A percentile compares a stretch with the other conserved stretches of the same genome.
Evolutionary conservation across 148 eudicot species (phyloP).

Genomic region (Chenopodium formosanum): DNA sequence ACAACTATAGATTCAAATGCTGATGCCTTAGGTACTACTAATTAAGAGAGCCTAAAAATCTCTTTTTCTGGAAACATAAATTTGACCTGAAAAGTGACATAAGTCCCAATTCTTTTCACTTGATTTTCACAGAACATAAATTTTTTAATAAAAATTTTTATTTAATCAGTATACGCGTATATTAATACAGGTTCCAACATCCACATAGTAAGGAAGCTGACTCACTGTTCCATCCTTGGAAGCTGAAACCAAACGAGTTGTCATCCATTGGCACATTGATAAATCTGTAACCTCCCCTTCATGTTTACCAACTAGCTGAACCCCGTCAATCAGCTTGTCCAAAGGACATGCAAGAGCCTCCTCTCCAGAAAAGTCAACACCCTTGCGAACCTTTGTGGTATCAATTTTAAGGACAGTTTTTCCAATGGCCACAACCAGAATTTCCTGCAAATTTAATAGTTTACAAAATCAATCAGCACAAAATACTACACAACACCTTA

Average conservation of each 20-base stretch:
- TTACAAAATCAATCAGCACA: background rate
- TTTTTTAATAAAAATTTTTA: too few relatives aligned
- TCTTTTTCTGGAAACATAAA: background rate
- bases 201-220: slow-evolving; percentile 20
- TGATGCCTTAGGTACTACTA: background rate
- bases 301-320: slow-evolving; percentile 90
- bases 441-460: slow-evolving; percentile 51
- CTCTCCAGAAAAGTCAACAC: slow-evolving; percentile 65
- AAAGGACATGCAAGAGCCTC: slow-evolving; percentile 74
- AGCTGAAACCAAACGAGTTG: slow-evolving; percentile 92
- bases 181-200: background rate
- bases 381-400: slow-evolving; percentile 81
- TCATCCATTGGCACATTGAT: slow-evolving; percentile 99
- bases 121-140: too few relatives aligned
- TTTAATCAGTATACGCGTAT: background rate
- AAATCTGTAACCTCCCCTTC: slow-evolving; percentile 94
- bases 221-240: slow-evolving; percentile 96
- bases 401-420: slow-evolving; percentile 67
- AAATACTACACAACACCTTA: background rate
- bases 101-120: too few relatives aligned
- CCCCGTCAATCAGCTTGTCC: slow-evolving; percentile 78
- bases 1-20: background rate
- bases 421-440: slow-evolving; percentile 88
- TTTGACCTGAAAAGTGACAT: background rate
- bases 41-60: background rate